Conservation (phyloP, 2,329 filamentous ascomycete species). For the Ascochyta lentis region DNA sequence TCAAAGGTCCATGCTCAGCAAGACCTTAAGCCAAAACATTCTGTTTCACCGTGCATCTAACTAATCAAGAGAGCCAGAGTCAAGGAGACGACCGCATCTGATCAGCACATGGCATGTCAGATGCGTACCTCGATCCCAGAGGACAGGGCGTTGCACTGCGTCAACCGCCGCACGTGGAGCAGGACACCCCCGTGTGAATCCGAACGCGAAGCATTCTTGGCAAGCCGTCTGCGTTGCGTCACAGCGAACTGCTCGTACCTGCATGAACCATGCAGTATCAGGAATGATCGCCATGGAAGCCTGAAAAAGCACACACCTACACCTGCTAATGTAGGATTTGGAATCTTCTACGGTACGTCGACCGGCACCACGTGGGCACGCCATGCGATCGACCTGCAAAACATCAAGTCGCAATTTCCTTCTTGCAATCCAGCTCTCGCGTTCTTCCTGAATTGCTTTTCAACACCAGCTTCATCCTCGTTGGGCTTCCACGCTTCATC, state of each 20-base stretch:
- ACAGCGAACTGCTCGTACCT: constrained; percentile 4
- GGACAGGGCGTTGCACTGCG: not conserved
- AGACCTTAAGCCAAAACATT: too few relatives aligned
- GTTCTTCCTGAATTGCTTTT: not conserved
- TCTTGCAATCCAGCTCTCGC: not conserved
- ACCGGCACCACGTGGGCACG: constrained; percentile 1
- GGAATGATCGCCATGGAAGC: not conserved
- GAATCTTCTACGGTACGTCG: not conserved
- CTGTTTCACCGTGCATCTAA: too few relatives aligned
- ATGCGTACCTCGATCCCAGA: not conserved
- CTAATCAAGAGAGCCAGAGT: not conserved
- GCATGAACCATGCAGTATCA: not conserved
- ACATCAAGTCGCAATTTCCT: not conserved
- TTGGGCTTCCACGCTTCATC: not conserved
- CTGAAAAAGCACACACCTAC: not conserved
- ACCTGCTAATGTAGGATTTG: not conserved
- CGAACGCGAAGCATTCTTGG: constrained; percentile 4
- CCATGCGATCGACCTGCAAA: not conserved
- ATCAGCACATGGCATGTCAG: not conserved
- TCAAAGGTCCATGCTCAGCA: too few relatives aligned
- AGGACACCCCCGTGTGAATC: constrained; percentile 1
- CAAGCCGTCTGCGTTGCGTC: not conserved
- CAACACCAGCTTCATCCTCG: not conserved
- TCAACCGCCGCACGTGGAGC: not conserved
- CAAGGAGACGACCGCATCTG: not conserved